Evolutionary conservation across 176 grass and related monocot species (phyloP).

Genomic region (Secale cereale): DNA sequence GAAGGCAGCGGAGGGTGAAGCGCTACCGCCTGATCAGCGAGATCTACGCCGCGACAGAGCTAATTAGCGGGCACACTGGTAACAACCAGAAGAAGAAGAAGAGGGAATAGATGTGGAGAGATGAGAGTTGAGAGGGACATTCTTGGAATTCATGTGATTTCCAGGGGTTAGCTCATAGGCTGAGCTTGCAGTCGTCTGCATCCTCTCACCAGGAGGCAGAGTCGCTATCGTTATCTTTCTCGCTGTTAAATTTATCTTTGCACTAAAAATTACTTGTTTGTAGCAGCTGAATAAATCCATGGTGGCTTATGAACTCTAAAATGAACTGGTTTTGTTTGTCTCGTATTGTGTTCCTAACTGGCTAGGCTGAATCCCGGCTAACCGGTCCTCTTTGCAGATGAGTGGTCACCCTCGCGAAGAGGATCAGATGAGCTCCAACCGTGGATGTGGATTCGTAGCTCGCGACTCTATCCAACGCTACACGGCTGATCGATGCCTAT

Average conservation of each 20-base stretch:
- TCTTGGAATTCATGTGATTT: conserved; percentile 27
- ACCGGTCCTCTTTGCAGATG: neutral
- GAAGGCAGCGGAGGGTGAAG: conserved; percentile 37
- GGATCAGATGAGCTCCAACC: neutral
- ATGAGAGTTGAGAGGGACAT: conserved; percentile 7
- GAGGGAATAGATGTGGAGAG: conserved; percentile 17
- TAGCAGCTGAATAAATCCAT: neutral
- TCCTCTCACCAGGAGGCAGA: neutral
- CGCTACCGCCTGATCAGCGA: conserved; percentile 54
- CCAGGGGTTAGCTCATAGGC: conserved; percentile 30
- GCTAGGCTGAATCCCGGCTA: neutral
- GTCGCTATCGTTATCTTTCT: neutral
- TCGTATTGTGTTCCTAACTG: neutral
- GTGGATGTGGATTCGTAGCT: neutral
- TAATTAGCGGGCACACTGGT: conserved; percentile 17
- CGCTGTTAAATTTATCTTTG: conserved; percentile 8
- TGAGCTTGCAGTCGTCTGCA: neutral
- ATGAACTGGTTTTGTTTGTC: neutral
- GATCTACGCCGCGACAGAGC: conserved; percentile 40
- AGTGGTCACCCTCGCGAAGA: neutral
- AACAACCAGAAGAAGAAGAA: conserved; percentile 17
- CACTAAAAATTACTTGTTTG: conserved; percentile 1
- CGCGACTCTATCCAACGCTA: neutral
- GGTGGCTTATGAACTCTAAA: neutral
- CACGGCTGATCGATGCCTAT: neutral